Evolutionary conservation across 2,329 filamentous ascomycete genomes (phyloP).

Genomic region (Diplodia sapinea): DNA sequence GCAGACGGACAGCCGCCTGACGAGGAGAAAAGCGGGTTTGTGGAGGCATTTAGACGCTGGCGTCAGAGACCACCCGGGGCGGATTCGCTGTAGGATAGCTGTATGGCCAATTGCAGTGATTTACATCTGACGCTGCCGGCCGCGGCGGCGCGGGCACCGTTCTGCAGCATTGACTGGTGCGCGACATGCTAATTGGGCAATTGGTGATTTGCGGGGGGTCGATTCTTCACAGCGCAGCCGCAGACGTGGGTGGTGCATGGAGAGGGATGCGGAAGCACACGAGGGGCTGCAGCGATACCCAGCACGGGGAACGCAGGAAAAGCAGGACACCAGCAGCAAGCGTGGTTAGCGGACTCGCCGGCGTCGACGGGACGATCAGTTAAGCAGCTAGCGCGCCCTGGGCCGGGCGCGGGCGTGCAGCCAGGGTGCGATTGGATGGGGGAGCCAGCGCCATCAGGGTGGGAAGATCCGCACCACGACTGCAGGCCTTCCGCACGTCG

Average conservation of each 20-base stretch:
- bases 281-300: conserved; percentile 15
- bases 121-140: background rate
- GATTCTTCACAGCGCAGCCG: conserved; percentile 18
- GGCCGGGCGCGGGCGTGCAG: conserved; percentile 8
- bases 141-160: background rate
- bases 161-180: conserved; percentile 6
- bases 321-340: conserved; percentile 6
- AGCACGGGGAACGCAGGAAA: conserved; percentile 24
- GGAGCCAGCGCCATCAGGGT: conserved; percentile 13
- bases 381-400: conserved; percentile 13
- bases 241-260: conserved; percentile 25
- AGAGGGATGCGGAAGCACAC: background rate
- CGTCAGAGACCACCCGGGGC: background rate
- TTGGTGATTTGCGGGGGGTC: background rate
- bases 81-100: background rate
- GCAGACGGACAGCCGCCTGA: conserved; percentile 9
- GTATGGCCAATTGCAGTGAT: background rate
- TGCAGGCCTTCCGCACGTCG: conserved; percentile 23
- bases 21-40: conserved; percentile 26
- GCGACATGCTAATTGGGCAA: background rate
- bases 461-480: conserved; percentile 21
- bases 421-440: conserved; percentile 13
- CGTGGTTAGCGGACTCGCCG: conserved; percentile 16
- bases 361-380: conserved; percentile 28
- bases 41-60: conserved; percentile 30